phyloP scores from a whole-genome alignment of 257 asterid species.

The Verbascum thapsus region DNA sequence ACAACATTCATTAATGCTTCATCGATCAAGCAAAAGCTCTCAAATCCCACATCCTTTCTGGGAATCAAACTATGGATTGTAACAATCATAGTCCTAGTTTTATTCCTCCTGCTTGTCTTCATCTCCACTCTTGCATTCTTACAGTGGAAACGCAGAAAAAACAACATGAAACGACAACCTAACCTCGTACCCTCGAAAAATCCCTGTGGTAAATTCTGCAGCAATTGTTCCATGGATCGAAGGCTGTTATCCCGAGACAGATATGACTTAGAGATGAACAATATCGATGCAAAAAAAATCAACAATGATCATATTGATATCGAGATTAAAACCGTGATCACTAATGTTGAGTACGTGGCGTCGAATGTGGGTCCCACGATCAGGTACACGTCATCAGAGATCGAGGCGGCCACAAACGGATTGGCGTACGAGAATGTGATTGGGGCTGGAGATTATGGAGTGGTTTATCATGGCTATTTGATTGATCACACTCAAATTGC shows the following conservation, averaged over 20 bases:
- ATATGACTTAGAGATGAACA: conserved; percentile 42
- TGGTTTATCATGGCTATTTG: no score
- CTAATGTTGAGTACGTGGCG: no score
- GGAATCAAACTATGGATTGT: conserved; percentile 48
- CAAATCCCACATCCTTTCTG: conserved; percentile 37
- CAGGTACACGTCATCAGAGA: conserved; percentile 38
- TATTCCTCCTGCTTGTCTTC: conserved; percentile 23
- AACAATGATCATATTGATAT: not conserved
- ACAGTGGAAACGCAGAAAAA: conserved; percentile 10
- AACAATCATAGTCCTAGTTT: conserved; percentile 29
- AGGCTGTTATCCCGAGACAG: conserved; percentile 38
- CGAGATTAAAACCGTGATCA: no score
- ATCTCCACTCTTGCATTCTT: conserved; percentile 28
- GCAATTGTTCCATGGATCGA: conserved; percentile 34
- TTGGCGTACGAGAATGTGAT: conserved; percentile 36
- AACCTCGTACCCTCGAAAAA: not conserved
- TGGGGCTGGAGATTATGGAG: no score
- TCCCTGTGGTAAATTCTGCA: not conserved
- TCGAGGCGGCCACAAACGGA: conserved; percentile 50
- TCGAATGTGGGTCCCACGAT: conserved; percentile 15
- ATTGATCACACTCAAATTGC: no score
- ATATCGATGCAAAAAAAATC: not conserved
- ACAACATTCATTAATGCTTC: conserved; percentile 28
- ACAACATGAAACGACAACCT: not conserved
- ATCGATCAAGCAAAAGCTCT: no score